Conservation (phyloP, 1,139 yeast species). For the Nematodospora anomalae region DNA sequence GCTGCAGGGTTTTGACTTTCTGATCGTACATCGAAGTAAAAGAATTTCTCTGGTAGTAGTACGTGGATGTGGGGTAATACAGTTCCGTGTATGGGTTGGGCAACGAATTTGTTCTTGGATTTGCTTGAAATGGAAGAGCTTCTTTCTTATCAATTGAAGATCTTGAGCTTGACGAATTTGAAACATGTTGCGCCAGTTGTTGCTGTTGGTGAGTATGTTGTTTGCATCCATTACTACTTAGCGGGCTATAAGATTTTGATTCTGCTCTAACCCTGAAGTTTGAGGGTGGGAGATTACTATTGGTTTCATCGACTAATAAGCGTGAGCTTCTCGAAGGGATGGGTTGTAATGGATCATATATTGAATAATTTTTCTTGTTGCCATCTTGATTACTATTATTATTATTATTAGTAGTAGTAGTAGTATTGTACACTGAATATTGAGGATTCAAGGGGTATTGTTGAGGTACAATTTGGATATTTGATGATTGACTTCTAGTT, state of each 20-base stretch:
- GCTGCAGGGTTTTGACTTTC: slow-evolving; percentile 3
- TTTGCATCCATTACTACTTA: slow-evolving; percentile 12
- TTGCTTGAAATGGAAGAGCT: slow-evolving; percentile 3
- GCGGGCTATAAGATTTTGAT: slow-evolving; percentile 17
- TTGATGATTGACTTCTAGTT: background rate
- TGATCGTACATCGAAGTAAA: slow-evolving; percentile 22
- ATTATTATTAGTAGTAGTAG: slow-evolving; percentile 9
- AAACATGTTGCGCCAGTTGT: slow-evolving; percentile 4
- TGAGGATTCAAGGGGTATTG: slow-evolving; percentile 38
- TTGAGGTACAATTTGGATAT: slow-evolving; percentile 9
- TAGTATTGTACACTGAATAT: slow-evolving; percentile 26
- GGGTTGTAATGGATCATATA: slow-evolving; percentile 39
- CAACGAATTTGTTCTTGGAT: slow-evolving; percentile 24
- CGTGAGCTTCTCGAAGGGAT: slow-evolving; percentile 21
- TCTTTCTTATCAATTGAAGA: background rate
- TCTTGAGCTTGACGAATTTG: slow-evolving; percentile 3
- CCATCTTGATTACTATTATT: slow-evolving; percentile 7
- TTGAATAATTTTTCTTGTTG: slow-evolving; percentile 24
- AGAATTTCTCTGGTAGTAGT: slow-evolving; percentile 15
- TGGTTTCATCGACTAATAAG: slow-evolving; percentile 12
- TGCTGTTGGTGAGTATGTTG: slow-evolving; percentile 4
- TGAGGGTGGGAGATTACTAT: background rate
- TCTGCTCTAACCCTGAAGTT: slow-evolving; percentile 11
- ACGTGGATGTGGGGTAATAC: slow-evolving; percentile 11
- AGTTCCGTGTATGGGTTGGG: slow-evolving; percentile 23